Percentiles rank a stretch among this genome's conserved stretches.
Evolutionary conservation across 2,329 filamentous ascomycete genomes (phyloP).

Genomic region (Blastomyces parvus): DNA sequence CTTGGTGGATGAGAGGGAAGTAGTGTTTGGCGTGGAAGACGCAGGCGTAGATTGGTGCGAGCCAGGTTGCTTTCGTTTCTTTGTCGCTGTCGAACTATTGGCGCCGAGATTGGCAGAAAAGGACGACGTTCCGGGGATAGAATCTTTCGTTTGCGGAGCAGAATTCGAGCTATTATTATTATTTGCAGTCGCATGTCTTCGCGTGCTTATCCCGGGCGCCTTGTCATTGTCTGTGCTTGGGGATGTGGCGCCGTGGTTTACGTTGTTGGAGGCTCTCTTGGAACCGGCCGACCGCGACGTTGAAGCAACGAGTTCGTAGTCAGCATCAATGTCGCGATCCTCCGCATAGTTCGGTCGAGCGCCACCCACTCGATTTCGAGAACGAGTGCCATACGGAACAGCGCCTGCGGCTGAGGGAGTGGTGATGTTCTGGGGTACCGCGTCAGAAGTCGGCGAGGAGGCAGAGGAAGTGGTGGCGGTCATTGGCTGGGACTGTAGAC

Average conservation of each 20-base stretch:
- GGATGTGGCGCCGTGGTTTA: constrained; percentile 24
- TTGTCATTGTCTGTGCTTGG: constrained; percentile 31
- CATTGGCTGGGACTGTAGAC: constrained; percentile 35
- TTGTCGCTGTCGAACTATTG: constrained; percentile 44
- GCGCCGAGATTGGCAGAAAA: constrained; percentile 44
- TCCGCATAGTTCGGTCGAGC: constrained; percentile 91
- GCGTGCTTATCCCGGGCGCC: constrained; percentile 30
- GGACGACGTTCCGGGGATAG: constrained; percentile 50
- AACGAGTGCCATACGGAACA: constrained; percentile 82
- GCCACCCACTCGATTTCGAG: constrained; percentile 66
- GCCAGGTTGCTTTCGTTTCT: constrained; percentile 74
- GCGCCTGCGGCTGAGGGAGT: constrained; percentile 42
- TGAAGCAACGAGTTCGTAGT: constrained; percentile 56
- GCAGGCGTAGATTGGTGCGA: constrained; percentile 29
- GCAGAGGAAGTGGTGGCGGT: constrained; percentile 34
- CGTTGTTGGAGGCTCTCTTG: constrained; percentile 25
- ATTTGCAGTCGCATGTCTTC: constrained; percentile 31
- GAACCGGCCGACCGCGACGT: constrained; percentile 22
- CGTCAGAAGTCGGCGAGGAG: constrained; percentile 21
- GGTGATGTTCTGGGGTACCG: constrained; percentile 23
- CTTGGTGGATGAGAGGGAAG: constrained; percentile 23
- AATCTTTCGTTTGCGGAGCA: constrained; percentile 31
- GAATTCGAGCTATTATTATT: constrained; percentile 25
- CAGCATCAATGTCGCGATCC: constrained; percentile 80
- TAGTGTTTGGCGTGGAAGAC: constrained; percentile 18